Evolutionary conservation across 2,329 filamentous ascomycete genomes (phyloP).

Genomic region (Colletotrichum filicis): DNA sequence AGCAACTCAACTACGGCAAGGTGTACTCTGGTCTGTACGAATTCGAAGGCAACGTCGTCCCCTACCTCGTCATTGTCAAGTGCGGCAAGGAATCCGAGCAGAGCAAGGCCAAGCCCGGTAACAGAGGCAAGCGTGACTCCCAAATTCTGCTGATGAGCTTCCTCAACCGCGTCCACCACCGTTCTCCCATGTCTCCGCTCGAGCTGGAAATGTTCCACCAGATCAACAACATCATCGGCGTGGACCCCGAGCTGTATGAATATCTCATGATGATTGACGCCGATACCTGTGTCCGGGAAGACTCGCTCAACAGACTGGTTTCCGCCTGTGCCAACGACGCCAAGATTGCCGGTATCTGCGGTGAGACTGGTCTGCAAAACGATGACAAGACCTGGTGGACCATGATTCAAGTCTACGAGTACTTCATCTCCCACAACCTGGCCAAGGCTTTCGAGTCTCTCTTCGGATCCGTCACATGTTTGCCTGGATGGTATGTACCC

Average conservation of each 20-base stretch:
- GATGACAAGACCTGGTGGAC: slow-evolving; percentile 88
- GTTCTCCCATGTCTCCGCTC: slow-evolving; percentile 92
- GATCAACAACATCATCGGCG: slow-evolving; percentile 97
- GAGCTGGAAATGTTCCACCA: slow-evolving; percentile 99
- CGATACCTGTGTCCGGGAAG: slow-evolving; percentile 91
- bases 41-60: slow-evolving; percentile 96
- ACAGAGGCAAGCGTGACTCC: slow-evolving; percentile 98
- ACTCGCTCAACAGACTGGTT: slow-evolving; percentile 93
- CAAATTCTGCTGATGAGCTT: slow-evolving; percentile 99
- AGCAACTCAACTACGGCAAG: slow-evolving; percentile 98
- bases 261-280: slow-evolving; percentile 97
- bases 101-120: slow-evolving; percentile 89
- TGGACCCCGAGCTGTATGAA: slow-evolving; percentile 98
- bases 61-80: slow-evolving; percentile 95
- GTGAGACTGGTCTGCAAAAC: slow-evolving; percentile 94
- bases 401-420: slow-evolving; percentile 99
- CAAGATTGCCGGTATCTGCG: slow-evolving; percentile 91
- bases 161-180: slow-evolving; percentile 98
- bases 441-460: slow-evolving; percentile 97
- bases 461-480: slow-evolving; percentile 97
- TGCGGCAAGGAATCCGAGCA: slow-evolving; percentile 97
- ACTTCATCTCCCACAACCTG: slow-evolving; percentile 98
- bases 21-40: slow-evolving; percentile 98
- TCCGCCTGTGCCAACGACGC: slow-evolving; percentile 92
- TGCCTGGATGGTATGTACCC: slow-evolving; percentile 91